phyloP scores from a whole-genome alignment of 2,329 filamentous ascomycete species.

The Colletotrichum sp. region DNA sequence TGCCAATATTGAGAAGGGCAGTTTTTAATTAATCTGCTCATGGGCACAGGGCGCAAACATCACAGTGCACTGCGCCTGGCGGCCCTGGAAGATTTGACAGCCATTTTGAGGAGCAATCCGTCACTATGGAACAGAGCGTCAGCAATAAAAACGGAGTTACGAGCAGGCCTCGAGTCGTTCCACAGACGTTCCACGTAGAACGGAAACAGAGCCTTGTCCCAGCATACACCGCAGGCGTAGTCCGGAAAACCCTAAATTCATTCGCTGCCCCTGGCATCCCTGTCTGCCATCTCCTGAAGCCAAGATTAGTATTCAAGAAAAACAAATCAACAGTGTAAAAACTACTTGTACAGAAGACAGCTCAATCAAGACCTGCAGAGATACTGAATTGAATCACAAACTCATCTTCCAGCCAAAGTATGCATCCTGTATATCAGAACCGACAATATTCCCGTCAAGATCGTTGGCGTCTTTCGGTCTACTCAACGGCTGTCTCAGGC shows the following conservation, averaged over 20 bases:
- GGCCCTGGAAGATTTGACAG: not conserved
- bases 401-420: not conserved
- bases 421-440: not conserved
- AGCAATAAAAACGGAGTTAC: not conserved
- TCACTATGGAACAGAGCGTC: not conserved
- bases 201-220: not conserved
- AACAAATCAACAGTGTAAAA: not conserved
- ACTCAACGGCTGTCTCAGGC: not conserved
- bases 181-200: not conserved
- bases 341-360: not conserved
- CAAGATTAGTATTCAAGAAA: not conserved
- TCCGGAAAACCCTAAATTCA: not conserved
- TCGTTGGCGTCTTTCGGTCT: not conserved
- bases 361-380: not conserved
- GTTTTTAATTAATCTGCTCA: not conserved
- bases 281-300: not conserved
- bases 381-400: not conserved
- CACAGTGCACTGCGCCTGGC: not conserved
- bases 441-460: not conserved
- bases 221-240: not conserved
- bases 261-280: not conserved
- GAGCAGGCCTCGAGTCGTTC: not conserved
- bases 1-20: not conserved
- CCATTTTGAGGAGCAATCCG: not conserved
- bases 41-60: not conserved